A percentile compares a stretch with the other conserved stretches of the same genome.
Conservation (phyloP, 805 yeast species). For the Pichia eremophila region DNA sequence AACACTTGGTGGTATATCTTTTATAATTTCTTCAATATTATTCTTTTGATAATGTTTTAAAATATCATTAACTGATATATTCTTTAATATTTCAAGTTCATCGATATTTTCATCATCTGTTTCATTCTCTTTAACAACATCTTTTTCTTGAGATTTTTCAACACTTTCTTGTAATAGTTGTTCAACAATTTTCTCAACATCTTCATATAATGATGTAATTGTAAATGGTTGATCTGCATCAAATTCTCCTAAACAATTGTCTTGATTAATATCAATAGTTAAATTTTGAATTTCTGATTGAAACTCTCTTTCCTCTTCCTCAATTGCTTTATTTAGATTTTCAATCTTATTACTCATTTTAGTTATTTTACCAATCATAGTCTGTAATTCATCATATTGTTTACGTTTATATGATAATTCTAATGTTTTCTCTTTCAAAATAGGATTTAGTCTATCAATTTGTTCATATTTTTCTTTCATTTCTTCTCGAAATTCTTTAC, state of each 20-base stretch:
- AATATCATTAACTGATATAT: slow-evolving; percentile 10
- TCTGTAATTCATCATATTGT: slow-evolving; percentile 44
- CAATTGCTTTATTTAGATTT: slow-evolving; percentile 54
- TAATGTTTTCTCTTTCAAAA: slow-evolving; percentile 48
- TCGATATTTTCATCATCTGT: not conserved
- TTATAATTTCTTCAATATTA: slow-evolving; percentile 7
- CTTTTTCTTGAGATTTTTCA: not conserved
- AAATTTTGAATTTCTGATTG: slow-evolving; percentile 27
- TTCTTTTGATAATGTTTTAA: slow-evolving; percentile 3
- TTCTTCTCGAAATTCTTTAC: slow-evolving; percentile 52
- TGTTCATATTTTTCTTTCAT: slow-evolving; percentile 41
- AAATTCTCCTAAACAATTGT: slow-evolving; percentile 44
- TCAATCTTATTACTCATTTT: slow-evolving; percentile 46
- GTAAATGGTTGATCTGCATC: slow-evolving; percentile 93
- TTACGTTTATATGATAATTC: slow-evolving; percentile 38
- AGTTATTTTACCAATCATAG: slow-evolving; percentile 32
- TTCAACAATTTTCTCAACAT: slow-evolving; percentile 29
- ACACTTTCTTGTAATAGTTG: not conserved
- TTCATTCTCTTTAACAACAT: not conserved
- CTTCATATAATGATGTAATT: slow-evolving; percentile 49
- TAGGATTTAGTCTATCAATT: slow-evolving; percentile 43
- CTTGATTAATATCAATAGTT: slow-evolving; percentile 25
- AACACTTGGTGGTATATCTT: slow-evolving; percentile 36
- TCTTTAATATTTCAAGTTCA: slow-evolving; percentile 4
- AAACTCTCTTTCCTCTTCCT: slow-evolving; percentile 53